Percentiles rank a stretch among this genome's conserved stretches.
Conservation (phyloP, 305 asterid species). For the Fraxinus sp. region DNA sequence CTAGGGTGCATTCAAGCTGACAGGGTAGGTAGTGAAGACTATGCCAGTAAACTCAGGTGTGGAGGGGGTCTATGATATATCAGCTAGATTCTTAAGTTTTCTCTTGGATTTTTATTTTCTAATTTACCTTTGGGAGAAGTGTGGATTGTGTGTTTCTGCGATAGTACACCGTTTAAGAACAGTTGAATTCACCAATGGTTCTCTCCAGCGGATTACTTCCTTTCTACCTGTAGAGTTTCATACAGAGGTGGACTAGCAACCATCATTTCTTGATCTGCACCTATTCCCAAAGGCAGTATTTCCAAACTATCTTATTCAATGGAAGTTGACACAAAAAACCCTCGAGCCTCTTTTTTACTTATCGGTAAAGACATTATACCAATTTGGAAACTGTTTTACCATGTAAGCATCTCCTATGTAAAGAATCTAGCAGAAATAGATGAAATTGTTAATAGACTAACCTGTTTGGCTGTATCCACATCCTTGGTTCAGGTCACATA, state of each 20-base stretch:
- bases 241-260: background rate
- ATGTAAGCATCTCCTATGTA: background rate
- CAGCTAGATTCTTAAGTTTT: background rate
- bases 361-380: background rate
- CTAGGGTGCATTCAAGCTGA: background rate
- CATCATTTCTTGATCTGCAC: background rate
- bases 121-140: background rate
- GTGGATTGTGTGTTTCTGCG: background rate
- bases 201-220: background rate
- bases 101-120: background rate
- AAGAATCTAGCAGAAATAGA: background rate
- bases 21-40: background rate
- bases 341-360: background rate
- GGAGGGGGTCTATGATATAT: background rate
- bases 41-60: background rate
- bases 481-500: conserved; percentile 4
- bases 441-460: conserved; percentile 2
- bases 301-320: background rate
- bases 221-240: background rate
- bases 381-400: background rate
- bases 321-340: background rate
- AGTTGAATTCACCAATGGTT: background rate
- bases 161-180: background rate
- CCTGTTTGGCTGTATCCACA: background rate
- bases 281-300: background rate